phyloP scores from a whole-genome alignment of 163 green algal genomes.

The Chloromonas sp. region DNA sequence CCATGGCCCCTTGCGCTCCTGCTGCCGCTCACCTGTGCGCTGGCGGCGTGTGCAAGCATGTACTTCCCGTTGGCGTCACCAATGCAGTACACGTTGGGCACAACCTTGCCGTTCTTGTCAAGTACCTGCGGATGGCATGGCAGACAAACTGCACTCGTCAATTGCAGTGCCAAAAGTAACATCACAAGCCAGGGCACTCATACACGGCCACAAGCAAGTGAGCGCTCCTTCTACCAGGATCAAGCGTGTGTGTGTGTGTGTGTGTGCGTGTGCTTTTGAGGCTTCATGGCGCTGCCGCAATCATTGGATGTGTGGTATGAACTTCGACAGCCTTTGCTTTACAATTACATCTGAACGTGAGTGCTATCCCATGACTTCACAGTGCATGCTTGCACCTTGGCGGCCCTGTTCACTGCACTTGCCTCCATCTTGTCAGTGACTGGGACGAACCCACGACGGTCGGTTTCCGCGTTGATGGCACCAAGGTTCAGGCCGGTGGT shows the following conservation, averaged over 20 bases:
- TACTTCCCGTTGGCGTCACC: conserved; percentile 97
- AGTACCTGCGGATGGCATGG: conserved; percentile 51
- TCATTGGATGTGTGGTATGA: neutral
- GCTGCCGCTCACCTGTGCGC: conserved; percentile 55
- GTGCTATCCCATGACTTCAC: neutral
- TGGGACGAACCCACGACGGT: conserved; percentile 91
- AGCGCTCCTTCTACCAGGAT: too few species aligned
- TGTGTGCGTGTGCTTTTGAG: too few species aligned
- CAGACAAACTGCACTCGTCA: too few species aligned
- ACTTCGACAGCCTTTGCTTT: too few species aligned
- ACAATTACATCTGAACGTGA: too few species aligned
- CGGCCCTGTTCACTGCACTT: neutral
- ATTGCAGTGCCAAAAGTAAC: too few species aligned
- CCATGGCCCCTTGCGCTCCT: too few species aligned
- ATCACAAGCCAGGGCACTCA: too few species aligned
- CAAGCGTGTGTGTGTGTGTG: too few species aligned
- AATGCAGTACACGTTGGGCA: conserved; percentile 94
- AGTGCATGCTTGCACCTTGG: neutral
- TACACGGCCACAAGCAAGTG: too few species aligned
- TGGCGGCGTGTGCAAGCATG: conserved; percentile 97
- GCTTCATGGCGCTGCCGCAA: too few species aligned
- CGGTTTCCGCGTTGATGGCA: conserved; percentile 67
- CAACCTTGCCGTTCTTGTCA: conserved; percentile 71
- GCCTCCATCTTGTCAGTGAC: conserved; percentile 93
- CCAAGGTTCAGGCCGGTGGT: conserved; percentile 85